These are phyloP conservation scores for Infundibulicybe gibba DNA, from an alignment of 768 basidiomycete genomes.

Conservation along the genomic window DNA sequence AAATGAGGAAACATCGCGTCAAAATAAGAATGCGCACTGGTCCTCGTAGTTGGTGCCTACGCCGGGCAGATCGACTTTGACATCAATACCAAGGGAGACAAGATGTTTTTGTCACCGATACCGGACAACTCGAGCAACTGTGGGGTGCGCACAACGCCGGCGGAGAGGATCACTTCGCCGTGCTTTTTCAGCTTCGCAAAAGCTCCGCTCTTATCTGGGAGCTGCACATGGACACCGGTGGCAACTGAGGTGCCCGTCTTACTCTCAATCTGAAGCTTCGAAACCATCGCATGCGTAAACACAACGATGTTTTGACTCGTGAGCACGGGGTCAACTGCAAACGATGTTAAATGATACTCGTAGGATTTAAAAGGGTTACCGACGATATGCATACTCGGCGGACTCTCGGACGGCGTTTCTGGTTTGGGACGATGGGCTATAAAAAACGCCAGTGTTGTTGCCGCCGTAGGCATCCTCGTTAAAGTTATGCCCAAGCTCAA, in stretches of 20 bases:
- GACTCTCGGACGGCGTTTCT: slow-evolving; percentile 17
- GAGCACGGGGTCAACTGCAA: slow-evolving; percentile 20
- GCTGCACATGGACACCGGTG: slow-evolving; percentile 18
- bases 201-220: slow-evolving; percentile 18
- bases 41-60: slow-evolving; percentile 31
- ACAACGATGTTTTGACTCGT: slow-evolving; percentile 17
- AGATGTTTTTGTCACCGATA: slow-evolving; percentile 18
- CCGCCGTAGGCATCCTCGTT: slow-evolving; percentile 25
- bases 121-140: slow-evolving; percentile 32
- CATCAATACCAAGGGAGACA: slow-evolving; percentile 19
- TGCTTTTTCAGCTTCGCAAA: slow-evolving; percentile 9
- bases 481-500: slow-evolving; percentile 26
- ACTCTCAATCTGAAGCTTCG: slow-evolving; percentile 13
- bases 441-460: slow-evolving; percentile 22
- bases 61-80: slow-evolving; percentile 26
- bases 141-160: slow-evolving; percentile 26
- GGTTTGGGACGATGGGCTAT: slow-evolving; percentile 21
- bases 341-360: background rate
- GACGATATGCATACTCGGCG: slow-evolving; percentile 27
- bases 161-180: slow-evolving; percentile 27
- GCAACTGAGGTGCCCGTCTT: slow-evolving; percentile 8
- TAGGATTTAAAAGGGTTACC: slow-evolving; percentile 1
- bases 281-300: slow-evolving; percentile 17
- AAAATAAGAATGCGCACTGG: slow-evolving; percentile 12
- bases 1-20: background rate